These are phyloP conservation scores for Pharnaceum exiguum DNA, from an alignment of 148 eudicot species.

Conservation along the genomic window DNA sequence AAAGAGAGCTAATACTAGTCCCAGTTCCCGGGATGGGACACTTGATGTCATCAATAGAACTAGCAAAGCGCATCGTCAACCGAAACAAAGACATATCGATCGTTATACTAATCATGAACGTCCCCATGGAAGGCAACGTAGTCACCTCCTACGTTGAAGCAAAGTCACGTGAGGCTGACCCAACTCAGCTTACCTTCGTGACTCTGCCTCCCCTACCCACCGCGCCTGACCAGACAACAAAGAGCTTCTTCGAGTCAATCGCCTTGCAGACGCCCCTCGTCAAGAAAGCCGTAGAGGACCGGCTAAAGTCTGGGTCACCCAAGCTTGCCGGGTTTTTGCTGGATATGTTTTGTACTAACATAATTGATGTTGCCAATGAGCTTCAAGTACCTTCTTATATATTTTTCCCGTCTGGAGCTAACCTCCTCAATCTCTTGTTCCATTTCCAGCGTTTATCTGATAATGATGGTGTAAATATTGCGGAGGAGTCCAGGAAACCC, in stretches of 20 bases:
- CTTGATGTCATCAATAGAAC: constrained; percentile 30
- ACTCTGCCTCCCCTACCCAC: constrained; percentile 11
- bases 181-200: constrained; percentile 12
- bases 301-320: neutral
- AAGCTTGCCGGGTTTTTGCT: constrained; percentile 18
- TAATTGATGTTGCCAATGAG: constrained; percentile 23
- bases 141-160: constrained; percentile 18
- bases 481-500: constrained; percentile 11
- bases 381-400: constrained; percentile 23
- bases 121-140: constrained; percentile 4
- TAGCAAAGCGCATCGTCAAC: constrained; percentile 39
- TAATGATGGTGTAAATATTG: constrained; percentile 4
- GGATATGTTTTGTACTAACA: constrained; percentile 30
- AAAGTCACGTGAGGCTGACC: constrained; percentile 17
- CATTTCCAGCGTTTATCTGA: constrained; percentile 20
- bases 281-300: constrained; percentile 15
- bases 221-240: neutral
- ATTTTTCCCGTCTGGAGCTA: constrained; percentile 15
- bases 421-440: constrained; percentile 5
- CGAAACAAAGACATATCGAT: constrained; percentile 23
- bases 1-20: constrained; percentile 40
- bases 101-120: constrained; percentile 36
- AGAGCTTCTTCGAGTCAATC: neutral
- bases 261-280: constrained; percentile 19
- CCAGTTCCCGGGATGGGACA: constrained; percentile 49